Evolutionary conservation across 305 asterid species (phyloP).

Genomic region (Rubia balearica): DNA sequence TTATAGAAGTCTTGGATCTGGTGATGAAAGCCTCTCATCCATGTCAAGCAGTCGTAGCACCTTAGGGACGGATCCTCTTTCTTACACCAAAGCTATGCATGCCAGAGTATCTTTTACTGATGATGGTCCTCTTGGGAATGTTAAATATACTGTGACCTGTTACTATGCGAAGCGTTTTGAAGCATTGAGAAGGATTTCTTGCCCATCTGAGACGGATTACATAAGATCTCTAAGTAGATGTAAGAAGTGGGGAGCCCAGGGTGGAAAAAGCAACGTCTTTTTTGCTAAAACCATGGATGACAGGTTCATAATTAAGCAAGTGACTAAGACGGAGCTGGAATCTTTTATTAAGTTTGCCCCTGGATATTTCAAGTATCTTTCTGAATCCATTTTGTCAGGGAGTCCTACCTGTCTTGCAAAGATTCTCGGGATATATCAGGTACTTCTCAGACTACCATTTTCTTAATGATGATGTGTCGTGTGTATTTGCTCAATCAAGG

Average conservation of each 20-base stretch:
- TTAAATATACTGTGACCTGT: constrained; percentile 66
- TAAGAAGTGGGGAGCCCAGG: constrained; percentile 99
- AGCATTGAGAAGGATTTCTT: constrained; percentile 72
- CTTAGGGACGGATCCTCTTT: constrained; percentile 44
- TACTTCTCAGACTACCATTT: constrained; percentile 22
- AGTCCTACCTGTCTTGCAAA: constrained; percentile 94
- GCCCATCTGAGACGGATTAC: constrained; percentile 80
- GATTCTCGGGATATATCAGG: constrained; percentile 95
- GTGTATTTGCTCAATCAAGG: not conserved
- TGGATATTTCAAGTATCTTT: constrained; percentile 73
- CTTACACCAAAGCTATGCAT: constrained; percentile 50
- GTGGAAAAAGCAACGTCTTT: constrained; percentile 96
- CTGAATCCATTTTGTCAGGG: constrained; percentile 61
- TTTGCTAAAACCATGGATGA: constrained; percentile 95
- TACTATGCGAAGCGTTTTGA: constrained; percentile 84
- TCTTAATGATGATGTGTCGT: not conserved
- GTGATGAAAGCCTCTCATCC: constrained; percentile 56
- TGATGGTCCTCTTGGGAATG: constrained; percentile 68
- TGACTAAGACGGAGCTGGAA: constrained; percentile 95
- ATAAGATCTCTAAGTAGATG: constrained; percentile 88
- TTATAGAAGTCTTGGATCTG: constrained; percentile 48
- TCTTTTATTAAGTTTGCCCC: constrained; percentile 94
- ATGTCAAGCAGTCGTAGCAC: constrained; percentile 43
- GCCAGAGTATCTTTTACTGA: constrained; percentile 57
- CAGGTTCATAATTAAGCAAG: constrained; percentile 90